Conservation (phyloP, 2,329 filamentous ascomycete genomes). For the Fusarium xyrophilum region DNA sequence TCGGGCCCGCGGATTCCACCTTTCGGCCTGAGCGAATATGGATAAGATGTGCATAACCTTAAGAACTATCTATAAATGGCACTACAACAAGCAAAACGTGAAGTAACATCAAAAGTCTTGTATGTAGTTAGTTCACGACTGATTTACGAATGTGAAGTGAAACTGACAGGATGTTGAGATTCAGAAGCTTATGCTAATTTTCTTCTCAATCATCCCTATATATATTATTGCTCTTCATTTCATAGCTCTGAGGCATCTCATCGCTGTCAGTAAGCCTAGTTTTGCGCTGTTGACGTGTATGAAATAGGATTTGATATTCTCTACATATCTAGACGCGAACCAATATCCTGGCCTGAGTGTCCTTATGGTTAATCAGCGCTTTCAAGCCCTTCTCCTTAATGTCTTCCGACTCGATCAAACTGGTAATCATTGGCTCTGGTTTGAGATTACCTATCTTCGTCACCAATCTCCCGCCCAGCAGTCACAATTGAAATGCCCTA, state of each 20-base stretch:
- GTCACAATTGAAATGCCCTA: fast-evolving
- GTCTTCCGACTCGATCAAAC: neutral
- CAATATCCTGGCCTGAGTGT: neutral
- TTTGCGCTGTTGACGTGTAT: too few species aligned
- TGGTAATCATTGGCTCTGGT: neutral
- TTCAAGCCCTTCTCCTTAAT: neutral
- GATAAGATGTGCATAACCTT: too few species aligned
- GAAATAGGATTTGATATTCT: fast-evolving
- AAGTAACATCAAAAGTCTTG: too few species aligned
- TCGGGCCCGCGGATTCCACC: neutral
- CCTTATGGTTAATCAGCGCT: neutral
- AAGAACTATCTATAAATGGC: too few species aligned
- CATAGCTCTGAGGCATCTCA: neutral
- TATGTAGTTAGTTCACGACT: too few species aligned
- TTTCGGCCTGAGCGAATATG: neutral
- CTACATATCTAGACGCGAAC: neutral
- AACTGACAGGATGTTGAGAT: neutral
- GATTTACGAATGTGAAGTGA: fast-evolving
- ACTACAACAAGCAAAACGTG: fast-evolving
- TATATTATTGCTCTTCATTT: neutral
- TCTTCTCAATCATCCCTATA: fast-evolving
- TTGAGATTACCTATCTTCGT: neutral
- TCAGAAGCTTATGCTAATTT: neutral
- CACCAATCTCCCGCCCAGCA: neutral
- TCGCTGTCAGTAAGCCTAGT: fast-evolving